Base-by-base conservation (phyloP, 352 stramenopile genomes). In the Thalassiosira exigua region DNA sequence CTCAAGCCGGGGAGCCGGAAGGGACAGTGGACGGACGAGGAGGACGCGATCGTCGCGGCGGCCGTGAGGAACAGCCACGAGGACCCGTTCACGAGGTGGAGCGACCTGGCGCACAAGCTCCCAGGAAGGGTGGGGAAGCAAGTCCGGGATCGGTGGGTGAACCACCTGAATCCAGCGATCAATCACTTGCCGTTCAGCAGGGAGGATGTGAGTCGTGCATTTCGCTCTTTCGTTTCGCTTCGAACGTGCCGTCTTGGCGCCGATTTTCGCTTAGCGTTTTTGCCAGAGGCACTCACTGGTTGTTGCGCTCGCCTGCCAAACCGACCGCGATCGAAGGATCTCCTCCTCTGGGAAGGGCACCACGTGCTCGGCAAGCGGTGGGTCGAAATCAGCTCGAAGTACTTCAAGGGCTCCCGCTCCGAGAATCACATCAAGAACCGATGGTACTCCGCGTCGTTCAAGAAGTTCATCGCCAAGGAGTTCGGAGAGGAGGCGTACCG, bases 381-480 rank as follows among this genome's bases (percentile, higher is more conserved):
- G 88, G 88, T 93, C 5, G 88, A 93, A 69, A 93, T 93, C 26
- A 85, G 78, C 17, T 88, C 84, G 4, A 92, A 91, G 62, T 84
- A 86, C 30, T 93, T 93, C 59, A 84, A 93, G 19, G 87, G 75
- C 9, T 79, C 74, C n/a, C 61, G 85, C 44, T 86, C 70, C n/a
- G 88, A 93, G 68, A 93, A 93, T 79, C 88, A 93, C 53, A 93
- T 93, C 54, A 93, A 93, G 75, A 93, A 93, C 70, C 70, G 88
- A 7, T 93, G 88, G 88, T 93, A 93, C 65, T 89, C 76, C 74
- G 88, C 88, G 4, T 88, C 85, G 0, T 93, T 93, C 64, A 93
- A 93, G 64, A 93, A 93, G 62, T 93, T 93, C 74, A 89, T 93
- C 69, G 58, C 85, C 0, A 92, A 90, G 58, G 88, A 93, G 50